A percentile compares a stretch with the other conserved stretches of the same genome.
These are phyloP conservation scores for Nepenthes alata DNA, from an alignment of 179 eudicot genomes.

Conservation along the genomic window DNA sequence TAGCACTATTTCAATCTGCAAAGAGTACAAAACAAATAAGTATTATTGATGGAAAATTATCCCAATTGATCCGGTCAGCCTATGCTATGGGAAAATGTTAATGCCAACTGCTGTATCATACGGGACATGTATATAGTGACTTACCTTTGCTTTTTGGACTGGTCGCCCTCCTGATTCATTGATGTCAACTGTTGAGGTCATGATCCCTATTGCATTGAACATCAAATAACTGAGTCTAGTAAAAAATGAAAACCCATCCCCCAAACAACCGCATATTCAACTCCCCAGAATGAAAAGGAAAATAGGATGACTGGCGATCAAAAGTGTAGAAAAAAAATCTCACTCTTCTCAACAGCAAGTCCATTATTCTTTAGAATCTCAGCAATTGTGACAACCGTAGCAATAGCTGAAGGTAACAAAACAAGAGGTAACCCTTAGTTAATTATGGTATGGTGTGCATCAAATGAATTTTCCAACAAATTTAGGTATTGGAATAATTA, in stretches of 20 bases:
- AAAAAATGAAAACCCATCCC: no score
- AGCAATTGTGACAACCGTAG: constrained; percentile 75
- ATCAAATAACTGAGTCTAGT: neutral
- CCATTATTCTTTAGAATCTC: constrained; percentile 90
- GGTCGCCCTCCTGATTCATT: constrained; percentile 62
- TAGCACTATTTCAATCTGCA: constrained; percentile 64
- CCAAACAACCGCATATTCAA: no score
- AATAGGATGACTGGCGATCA: neutral
- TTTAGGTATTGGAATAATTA: no score
- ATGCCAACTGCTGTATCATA: no score
- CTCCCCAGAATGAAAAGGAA: neutral
- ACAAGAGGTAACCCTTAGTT: no score
- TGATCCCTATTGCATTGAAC: constrained; percentile 34
- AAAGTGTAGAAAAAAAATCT: constrained; percentile 6
- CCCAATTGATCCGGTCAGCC: no score
- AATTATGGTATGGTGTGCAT: no score
- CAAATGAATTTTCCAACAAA: no score
- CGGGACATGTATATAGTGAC: neutral
- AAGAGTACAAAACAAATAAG: no score
- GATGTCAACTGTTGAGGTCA: constrained; percentile 56
- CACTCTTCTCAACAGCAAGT: constrained; percentile 72
- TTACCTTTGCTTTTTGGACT: constrained; percentile 72
- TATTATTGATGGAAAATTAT: no score
- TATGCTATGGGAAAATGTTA: no score
- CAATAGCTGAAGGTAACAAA: constrained; percentile 45